Evolutionary conservation across 2,329 filamentous ascomycete genomes (phyloP), one percentile per base, ranked within the genome.

Genomic region (Trichoderma koningii): DNA sequence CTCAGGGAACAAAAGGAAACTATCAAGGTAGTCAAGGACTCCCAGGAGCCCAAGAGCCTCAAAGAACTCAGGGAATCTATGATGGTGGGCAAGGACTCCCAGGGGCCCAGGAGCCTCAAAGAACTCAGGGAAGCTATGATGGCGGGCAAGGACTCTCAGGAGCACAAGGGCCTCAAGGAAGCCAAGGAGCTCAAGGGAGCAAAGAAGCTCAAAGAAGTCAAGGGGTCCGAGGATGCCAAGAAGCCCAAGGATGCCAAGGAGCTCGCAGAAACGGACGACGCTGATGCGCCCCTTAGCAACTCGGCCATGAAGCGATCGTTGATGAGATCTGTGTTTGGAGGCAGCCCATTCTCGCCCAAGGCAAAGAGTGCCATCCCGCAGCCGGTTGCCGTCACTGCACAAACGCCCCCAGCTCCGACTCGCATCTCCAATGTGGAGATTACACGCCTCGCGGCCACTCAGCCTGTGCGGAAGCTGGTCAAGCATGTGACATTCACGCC

Each of bases 401-500:
- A 82, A 71, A 85, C 83, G 0, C 83, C 83, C 0, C 83, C 84
- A 2, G 78, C 73, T 9, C 78, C 80, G 7, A 69, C 73, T 1
- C 76, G 75, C 19, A 73, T 83, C 14, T 53, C 60, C 9, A 80
- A 86, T 38, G 87, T 85, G 70, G 78, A 81, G 23, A 73, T 87
- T 38, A 83, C 83, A 59, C 73, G 80, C 3, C 74, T 82, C 19
- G 81, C 84, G 6, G 77, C 86, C 63, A 87, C 86, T 5, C 92
- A 89, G 1, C 90, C 89, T 7, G 87, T 88, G 38, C 84, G 87
- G 26, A 90, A 87, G 75, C 73, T 81, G 44, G 75, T 78, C 19
- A 96, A 96, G 79, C 89, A 86, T 64, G 91, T 96, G 42, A 88
- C 90, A 57, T 97, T 96, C 72, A 92, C 90, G 0, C 89, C 88